phyloP scores from a whole-genome alignment of 495 filamentous ascomycete genomes.

The Annulohypoxylon moriforme region DNA sequence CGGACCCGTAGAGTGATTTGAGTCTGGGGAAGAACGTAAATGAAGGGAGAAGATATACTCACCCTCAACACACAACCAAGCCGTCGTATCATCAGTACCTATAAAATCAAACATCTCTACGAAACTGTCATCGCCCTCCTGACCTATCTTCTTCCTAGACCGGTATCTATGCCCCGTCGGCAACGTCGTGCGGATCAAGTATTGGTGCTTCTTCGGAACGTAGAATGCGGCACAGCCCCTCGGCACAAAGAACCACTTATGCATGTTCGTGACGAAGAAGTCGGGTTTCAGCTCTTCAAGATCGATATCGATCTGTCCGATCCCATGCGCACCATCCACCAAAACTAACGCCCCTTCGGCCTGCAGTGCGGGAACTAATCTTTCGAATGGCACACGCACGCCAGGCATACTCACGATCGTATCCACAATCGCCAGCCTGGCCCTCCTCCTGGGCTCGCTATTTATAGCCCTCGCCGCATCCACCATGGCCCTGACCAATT shows the following conservation, averaged over 20 bases:
- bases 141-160: slow-evolving; percentile 3
- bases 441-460: slow-evolving; percentile 56
- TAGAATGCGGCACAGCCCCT: slow-evolving; percentile 83
- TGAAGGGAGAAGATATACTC: not conserved
- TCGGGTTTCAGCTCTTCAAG: slow-evolving; percentile 74
- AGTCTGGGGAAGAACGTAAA: not conserved
- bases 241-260: slow-evolving; percentile 94
- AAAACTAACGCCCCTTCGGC: slow-evolving; percentile 69
- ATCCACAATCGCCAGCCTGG: slow-evolving; percentile 79
- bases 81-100: slow-evolving; percentile 34
- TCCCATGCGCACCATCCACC: slow-evolving; percentile 85
- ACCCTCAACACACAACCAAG: slow-evolving; percentile 39
- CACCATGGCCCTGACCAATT: slow-evolving; percentile 65
- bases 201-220: slow-evolving; percentile 78
- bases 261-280: slow-evolving; percentile 85
- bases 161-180: slow-evolving; percentile 75
- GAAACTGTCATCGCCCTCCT: not conserved
- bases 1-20: no score
- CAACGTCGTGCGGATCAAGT: slow-evolving; percentile 75
- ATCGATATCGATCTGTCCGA: slow-evolving; percentile 80
- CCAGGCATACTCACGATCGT: slow-evolving; percentile 80
- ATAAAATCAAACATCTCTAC: slow-evolving; percentile 40
- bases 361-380: slow-evolving; percentile 69
- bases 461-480: slow-evolving; percentile 57
- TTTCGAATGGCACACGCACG: slow-evolving; percentile 80